These are phyloP conservation scores for Ligustrum vulgare DNA, from an alignment of 257 asterid genomes.

Conservation along the genomic window DNA sequence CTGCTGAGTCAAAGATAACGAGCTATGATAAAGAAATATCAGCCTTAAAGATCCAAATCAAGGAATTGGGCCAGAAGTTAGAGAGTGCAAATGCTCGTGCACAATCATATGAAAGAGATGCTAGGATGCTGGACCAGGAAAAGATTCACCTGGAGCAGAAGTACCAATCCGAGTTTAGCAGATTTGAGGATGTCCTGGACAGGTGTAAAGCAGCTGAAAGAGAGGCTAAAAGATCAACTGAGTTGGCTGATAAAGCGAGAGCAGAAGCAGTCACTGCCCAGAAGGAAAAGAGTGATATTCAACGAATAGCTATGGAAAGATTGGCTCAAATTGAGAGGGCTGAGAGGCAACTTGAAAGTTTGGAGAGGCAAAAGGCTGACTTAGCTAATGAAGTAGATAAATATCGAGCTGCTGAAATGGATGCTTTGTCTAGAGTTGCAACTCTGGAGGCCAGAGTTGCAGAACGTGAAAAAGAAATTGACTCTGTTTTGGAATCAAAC, in stretches of 20 bases:
- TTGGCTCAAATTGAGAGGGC: conserved; percentile 77
- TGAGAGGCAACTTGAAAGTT: conserved; percentile 64
- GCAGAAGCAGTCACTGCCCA: conserved; percentile 85
- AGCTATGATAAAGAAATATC: conserved; percentile 71
- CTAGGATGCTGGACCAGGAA: conserved; percentile 77
- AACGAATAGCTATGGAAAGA: conserved; percentile 80
- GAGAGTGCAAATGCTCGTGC: conserved; percentile 57
- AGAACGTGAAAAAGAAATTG: conserved; percentile 81
- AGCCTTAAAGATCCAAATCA: conserved; percentile 54
- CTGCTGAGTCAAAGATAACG: conserved; percentile 78
- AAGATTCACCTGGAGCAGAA: conserved; percentile 78
- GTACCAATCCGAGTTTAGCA: conserved; percentile 59
- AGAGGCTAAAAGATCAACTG: conserved; percentile 81
- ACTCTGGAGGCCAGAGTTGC: conserved; percentile 66
- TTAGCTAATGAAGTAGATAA: conserved; percentile 55
- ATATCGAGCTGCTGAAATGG: conserved; percentile 65
- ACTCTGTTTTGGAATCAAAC: conserved; percentile 60
- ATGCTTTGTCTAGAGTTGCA: conserved; percentile 62
- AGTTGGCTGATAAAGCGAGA: conserved; percentile 89
- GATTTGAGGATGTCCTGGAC: conserved; percentile 79
- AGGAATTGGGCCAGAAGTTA: conserved; percentile 58
- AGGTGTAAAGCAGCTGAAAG: conserved; percentile 83
- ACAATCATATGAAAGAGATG: conserved; percentile 76
- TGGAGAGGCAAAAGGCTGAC: conserved; percentile 67
- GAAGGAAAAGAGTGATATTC: conserved; percentile 69